phyloP scores from a whole-genome alignment of 768 basidiomycete species.

The Leccinellum albellum region DNA sequence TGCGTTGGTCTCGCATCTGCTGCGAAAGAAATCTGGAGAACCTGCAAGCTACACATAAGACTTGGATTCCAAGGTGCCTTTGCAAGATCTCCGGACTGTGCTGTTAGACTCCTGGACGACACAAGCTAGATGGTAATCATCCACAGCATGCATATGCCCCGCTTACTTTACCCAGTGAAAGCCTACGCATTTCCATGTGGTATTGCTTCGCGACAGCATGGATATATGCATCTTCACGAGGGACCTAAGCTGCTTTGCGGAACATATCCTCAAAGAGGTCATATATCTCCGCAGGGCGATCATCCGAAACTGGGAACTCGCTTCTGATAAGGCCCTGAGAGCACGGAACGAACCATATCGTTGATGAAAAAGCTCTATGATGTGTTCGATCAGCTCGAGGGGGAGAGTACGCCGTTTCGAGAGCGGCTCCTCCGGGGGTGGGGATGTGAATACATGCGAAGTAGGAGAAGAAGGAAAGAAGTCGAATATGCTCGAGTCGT shows the following conservation, averaged over 20 bases:
- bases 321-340: constrained; percentile 39
- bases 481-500: constrained; percentile 7
- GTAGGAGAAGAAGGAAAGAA: constrained; percentile 14
- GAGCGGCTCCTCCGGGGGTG: constrained; percentile 9
- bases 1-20: constrained; percentile 46
- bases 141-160: constrained; percentile 15
- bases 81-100: constrained; percentile 16
- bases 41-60: constrained; percentile 34
- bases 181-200: constrained; percentile 21
- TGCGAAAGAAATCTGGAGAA: constrained; percentile 41
- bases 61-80: constrained; percentile 25
- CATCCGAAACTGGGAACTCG: constrained; percentile 40
- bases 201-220: constrained; percentile 19
- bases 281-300: constrained; percentile 39
- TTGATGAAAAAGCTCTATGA: constrained; percentile 23
- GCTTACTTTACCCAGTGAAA: constrained; percentile 49
- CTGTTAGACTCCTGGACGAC: constrained; percentile 19
- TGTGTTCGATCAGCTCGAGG: constrained; percentile 30
- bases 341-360: constrained; percentile 27
- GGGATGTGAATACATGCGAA: constrained; percentile 25
- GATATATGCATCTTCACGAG: constrained; percentile 33
- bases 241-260: constrained; percentile 22
- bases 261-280: constrained; percentile 17
- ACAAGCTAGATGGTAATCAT: neutral
- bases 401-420: constrained; percentile 23